Base-by-base conservation (phyloP, 768 basidiomycete species). In the Auriculariales sp. region DNA sequence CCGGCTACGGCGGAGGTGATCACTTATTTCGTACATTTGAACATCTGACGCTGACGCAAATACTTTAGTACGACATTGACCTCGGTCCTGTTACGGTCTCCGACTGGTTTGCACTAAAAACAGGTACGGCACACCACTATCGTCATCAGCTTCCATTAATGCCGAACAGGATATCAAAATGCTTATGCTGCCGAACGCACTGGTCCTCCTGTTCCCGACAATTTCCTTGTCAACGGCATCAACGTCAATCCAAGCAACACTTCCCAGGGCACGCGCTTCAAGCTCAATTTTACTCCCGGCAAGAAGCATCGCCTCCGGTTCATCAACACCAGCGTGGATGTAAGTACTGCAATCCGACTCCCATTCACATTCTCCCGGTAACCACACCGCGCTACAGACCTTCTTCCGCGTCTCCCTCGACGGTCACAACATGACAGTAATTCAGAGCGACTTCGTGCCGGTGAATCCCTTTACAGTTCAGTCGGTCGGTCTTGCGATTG, bases 81-180 rank as follows among this genome's bases (percentile, higher is more conserved):
- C 39, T 44, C 7, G 39, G 39, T 7, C 39, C 39, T 19, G 27
- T 44, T 24, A 44, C 39, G 22, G 27, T 44, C 39, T 24, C 5
- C 19, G 39, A 44, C 6, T 44, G 39, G 39, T 44, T 44, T 25
- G 22, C 22, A 19, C 39, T 24, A 25, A 44, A 19, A 9, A 25
- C 39, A 10, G 22, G 27, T 15, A 25, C 39, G 15, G 39, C n/a
- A n/a, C 6, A 17, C 6, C 46, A 73, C 77, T 35, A 51, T 97
- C 50, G 72, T 88, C 14, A 90, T 84, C 28, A 92, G 92, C 0
- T 93, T 97, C 63, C 80, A 94, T 17, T 95, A 94, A 64, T 24
- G 27, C 39, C 39, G 27, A 19, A 44, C 39, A 12, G 39, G 22
- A 19, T 44, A 24, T 15, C 14, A 44, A 25, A 25, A 19, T 15